These are phyloP conservation scores for Cenococcum geophilum DNA, from an alignment of 495 filamentous ascomycete genomes.

Conservation along the genomic window DNA sequence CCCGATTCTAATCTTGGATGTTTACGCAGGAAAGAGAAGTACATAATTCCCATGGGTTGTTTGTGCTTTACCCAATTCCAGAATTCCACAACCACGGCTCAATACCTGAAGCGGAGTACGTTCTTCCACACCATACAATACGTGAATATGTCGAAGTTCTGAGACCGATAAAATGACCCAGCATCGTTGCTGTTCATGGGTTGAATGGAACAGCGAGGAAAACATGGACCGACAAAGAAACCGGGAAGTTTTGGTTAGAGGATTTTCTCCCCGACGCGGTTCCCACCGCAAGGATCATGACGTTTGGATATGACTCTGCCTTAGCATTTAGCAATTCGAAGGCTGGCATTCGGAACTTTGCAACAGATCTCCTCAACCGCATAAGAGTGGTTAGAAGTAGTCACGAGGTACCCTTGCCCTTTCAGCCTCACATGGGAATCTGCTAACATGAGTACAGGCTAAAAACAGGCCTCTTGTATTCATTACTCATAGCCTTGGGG, in stretches of 20 bases:
- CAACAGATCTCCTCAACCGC: neutral
- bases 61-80: no score
- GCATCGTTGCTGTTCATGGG: conserved; percentile 36
- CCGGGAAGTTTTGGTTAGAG: conserved; percentile 27
- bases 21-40: no score
- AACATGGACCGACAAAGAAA: conserved; percentile 30
- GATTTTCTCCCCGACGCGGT: conserved; percentile 31
- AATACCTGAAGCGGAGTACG: no score
- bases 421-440: neutral
- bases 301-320: conserved; percentile 32
- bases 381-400: neutral
- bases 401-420: neutral
- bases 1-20: no score
- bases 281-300: conserved; percentile 24
- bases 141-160: no score
- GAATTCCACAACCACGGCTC: no score
- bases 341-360: conserved; percentile 2
- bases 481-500: neutral
- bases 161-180: neutral
- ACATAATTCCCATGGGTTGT: no score
- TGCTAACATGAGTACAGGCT: neutral
- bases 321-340: conserved; percentile 19
- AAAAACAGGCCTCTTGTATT: neutral
- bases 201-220: conserved; percentile 26
- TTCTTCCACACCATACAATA: no score